Percentiles rank a stretch among this genome's conserved stretches.
phyloP scores from a whole-genome alignment of 768 basidiomycete species.

The Boletus eberwhitei region DNA sequence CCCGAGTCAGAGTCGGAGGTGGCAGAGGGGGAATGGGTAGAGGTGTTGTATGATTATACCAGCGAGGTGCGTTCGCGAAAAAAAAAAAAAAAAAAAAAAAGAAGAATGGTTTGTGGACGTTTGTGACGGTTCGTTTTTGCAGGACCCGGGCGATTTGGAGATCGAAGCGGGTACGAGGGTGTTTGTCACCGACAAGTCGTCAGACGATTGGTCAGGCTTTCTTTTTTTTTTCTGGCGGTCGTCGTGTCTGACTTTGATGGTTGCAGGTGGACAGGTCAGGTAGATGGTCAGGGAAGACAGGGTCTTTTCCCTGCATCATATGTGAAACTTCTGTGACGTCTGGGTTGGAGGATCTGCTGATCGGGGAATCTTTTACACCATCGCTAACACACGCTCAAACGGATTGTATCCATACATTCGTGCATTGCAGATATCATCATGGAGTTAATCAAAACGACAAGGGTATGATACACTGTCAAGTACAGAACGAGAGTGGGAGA shows the following conservation, averaged over 20 bases:
- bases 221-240: neutral
- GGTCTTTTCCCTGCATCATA: constrained; percentile 70
- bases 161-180: constrained; percentile 57
- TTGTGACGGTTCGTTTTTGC: neutral
- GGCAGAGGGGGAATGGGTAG: constrained; percentile 66
- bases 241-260: constrained; percentile 3
- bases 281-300: constrained; percentile 52
- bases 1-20: constrained; percentile 31
- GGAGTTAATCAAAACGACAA: constrained; percentile 22
- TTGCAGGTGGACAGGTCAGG: constrained; percentile 65
- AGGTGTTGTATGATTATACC: constrained; percentile 72
- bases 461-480: constrained; percentile 26
- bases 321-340: constrained; percentile 51
- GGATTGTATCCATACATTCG: constrained; percentile 3
- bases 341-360: too few relatives aligned
- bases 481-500: constrained; percentile 34
- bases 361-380: neutral
- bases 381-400: neutral
- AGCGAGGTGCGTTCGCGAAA: constrained; percentile 45
- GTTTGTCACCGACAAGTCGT: constrained; percentile 61
- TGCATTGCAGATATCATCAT: constrained; percentile 14
- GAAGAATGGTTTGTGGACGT: neutral
- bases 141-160: constrained; percentile 70
- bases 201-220: constrained; percentile 67
- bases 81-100: neutral